Conservation (phyloP, 2,329 filamentous ascomycete species). For the Podosphaera xanthii region DNA sequence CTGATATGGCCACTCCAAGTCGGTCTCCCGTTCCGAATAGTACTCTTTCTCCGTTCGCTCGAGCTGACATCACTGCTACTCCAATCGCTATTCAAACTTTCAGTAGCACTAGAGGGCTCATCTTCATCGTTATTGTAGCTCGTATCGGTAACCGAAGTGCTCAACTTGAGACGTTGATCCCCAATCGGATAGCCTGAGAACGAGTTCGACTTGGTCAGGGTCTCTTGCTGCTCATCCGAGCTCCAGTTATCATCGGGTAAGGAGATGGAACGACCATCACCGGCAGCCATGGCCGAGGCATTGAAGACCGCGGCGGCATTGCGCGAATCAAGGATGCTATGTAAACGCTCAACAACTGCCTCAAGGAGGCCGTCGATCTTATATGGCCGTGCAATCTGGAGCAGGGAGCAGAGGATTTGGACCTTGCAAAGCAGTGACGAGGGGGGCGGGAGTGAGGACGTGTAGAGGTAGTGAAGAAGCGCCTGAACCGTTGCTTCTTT, state of each 20-base stretch:
- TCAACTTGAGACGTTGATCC: constrained; percentile 20
- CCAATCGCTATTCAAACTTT: constrained; percentile 10
- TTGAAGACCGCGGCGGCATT: constrained; percentile 97
- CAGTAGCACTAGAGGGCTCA: constrained; percentile 15
- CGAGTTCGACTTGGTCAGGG: background rate
- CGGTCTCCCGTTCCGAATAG: background rate
- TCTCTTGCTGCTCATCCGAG: constrained; percentile 22
- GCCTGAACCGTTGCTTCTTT: constrained; percentile 76
- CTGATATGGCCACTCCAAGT: constrained; percentile 69
- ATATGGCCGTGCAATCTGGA: constrained; percentile 85
- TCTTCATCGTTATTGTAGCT: constrained; percentile 14
- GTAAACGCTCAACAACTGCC: constrained; percentile 74
- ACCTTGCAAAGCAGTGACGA: constrained; percentile 68
- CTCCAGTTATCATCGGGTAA: constrained; percentile 23
- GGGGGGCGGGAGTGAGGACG: constrained; percentile 59
- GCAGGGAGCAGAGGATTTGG: constrained; percentile 81
- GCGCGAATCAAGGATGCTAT: constrained; percentile 69
- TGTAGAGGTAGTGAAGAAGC: constrained; percentile 82
- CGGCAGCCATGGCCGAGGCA: constrained; percentile 90
- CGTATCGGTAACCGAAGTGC: constrained; percentile 23
- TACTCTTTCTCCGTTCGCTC: constrained; percentile 19
- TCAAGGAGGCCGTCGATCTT: constrained; percentile 81
- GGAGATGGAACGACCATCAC: constrained; percentile 66
- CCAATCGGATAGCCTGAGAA: too few species aligned
- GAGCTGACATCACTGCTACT: constrained; percentile 11